These are phyloP conservation scores for Lupinus albus DNA, from an alignment of 306 rosid species.

Conservation along the genomic window DNA sequence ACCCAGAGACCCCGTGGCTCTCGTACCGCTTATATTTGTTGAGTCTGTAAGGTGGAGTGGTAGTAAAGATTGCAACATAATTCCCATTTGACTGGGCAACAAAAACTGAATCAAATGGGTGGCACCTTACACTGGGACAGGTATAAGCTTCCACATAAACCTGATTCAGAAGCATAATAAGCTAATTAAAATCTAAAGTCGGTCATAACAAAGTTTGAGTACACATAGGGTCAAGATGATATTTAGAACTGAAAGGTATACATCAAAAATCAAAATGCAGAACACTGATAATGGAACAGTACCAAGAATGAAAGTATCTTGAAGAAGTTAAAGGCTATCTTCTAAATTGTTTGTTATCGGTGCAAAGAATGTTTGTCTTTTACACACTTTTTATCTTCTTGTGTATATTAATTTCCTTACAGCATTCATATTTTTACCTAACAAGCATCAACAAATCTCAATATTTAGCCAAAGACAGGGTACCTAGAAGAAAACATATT, in stretches of 20 bases:
- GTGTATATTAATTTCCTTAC: neutral
- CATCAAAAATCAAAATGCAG: slow-evolving; percentile 30
- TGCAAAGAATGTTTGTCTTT: slow-evolving; percentile 1
- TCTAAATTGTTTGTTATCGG: slow-evolving; percentile 11
- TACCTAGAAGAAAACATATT: slow-evolving; percentile 8
- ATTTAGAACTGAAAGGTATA: neutral
- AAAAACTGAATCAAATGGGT: slow-evolving; percentile 71
- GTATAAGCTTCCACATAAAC: slow-evolving; percentile 93
- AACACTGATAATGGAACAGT: neutral
- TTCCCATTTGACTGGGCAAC: slow-evolving; percentile 89
- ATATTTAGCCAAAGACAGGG: neutral
- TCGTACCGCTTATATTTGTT: slow-evolving; percentile 83
- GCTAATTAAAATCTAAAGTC: slow-evolving; percentile 32
- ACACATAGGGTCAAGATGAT: neutral
- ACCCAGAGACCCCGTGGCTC: slow-evolving; percentile 80
- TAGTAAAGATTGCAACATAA: slow-evolving; percentile 74
- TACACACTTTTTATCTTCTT: neutral
- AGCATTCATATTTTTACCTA: neutral
- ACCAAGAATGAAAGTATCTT: neutral
- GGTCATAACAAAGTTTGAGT: slow-evolving; percentile 11
- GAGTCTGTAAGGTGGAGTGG: slow-evolving; percentile 78
- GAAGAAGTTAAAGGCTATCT: neutral
- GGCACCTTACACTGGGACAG: slow-evolving; percentile 78
- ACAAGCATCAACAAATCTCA: neutral
- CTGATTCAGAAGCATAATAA: slow-evolving; percentile 51